Base-by-base conservation (phyloP, 2,329 filamentous ascomycete species). In the Trichoderma atrobrunneum region DNA sequence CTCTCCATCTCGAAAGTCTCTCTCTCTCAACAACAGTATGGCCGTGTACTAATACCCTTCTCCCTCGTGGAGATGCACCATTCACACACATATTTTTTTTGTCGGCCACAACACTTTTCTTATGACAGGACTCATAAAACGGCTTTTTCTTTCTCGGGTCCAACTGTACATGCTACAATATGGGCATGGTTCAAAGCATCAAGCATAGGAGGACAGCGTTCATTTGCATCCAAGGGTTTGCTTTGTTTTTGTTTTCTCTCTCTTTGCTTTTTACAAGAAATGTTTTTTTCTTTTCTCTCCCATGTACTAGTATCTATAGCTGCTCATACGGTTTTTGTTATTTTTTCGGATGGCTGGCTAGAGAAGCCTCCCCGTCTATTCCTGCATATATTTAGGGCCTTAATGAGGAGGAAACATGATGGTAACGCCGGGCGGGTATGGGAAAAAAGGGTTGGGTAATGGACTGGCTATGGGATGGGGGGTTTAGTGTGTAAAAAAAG, bases 321-420 rank as follows among this genome's bases (percentile, higher is more conserved):
- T 59, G 48, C 16, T 43, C 16, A n/a, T 43, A n/a, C 34, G 3
- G 4, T 51, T 62, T 32, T 34, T 60, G 56, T 32, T 30, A 0
- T 36, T 69, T 32, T 39, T 43, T 4, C 11, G 5, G 34, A 66
- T 36, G 66, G 57, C 32, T 24, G 64, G 63, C 51, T 36, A 48
- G 64, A 57, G 64, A 63, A 11, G 32, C 64, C 21, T 24, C 62
- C 10, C 21, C 51, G 30, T 24, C 21, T 34, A 36, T 63, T 51
- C 57, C 32, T 72, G 70, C 63, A 68, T 34, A 72, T 72, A 72
- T 69, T 32, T 68, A 72, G 34, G 62, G 65, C 60, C 43, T 34
- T 72, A 72, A 72, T 72, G 64, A 72, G 70, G 70, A 68, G 70
- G 64, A 54, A 43, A 57, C 57, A 64, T 59, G 64, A 72, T 14